Evolutionary conservation across 805 yeast species (phyloP), one percentile per base, ranked within the genome.

Genomic region (Schwanniomyces occidentalis): DNA sequence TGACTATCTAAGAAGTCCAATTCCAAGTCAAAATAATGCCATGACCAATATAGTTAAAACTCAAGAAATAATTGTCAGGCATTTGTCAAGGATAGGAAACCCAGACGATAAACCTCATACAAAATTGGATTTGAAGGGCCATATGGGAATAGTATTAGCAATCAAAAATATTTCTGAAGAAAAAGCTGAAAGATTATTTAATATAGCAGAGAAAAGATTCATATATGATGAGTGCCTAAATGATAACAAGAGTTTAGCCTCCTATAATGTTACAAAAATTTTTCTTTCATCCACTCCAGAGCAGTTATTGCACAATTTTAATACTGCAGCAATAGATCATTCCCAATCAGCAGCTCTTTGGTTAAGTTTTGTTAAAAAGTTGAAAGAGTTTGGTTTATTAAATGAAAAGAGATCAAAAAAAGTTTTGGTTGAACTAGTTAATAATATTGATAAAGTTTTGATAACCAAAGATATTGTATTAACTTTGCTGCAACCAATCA

Each of bases 141-240:
- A 58, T 37, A 54, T 68, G 60, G 74, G 71, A 2, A 51, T 68
- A 1, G 61, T 56, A 1, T 32, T 65, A 14, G 56, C 67, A 0
- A 46, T 66, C 4, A 41, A 51, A 5, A 32, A 35, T 10, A 46
- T 51, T 10, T 55, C 63, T 5, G 33, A 27, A 6, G 48, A 37
- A 13, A 60, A 61, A 23, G 63, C 69, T 1, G 32, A 37, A 16
- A 43, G 41, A 23, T 45, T 68, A 7, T 45, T 63, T 27, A 34
- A 49, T 4, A 44, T 56, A n/a, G 60, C 59, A 4, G 61, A 52
- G 16, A 32, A 43, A 8, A 53, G 50, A 15, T 57, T 44, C 35
- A 45, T 46, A n/a, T 35, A 13, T 13, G 20, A 30, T 13, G 16
- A 28, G 4, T 17, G 7, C 6, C 10, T 16, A 20, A 19, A 16